Evolutionary conservation across 345 rosid species (phyloP).

Genomic region (Lumnitzera littorea): DNA sequence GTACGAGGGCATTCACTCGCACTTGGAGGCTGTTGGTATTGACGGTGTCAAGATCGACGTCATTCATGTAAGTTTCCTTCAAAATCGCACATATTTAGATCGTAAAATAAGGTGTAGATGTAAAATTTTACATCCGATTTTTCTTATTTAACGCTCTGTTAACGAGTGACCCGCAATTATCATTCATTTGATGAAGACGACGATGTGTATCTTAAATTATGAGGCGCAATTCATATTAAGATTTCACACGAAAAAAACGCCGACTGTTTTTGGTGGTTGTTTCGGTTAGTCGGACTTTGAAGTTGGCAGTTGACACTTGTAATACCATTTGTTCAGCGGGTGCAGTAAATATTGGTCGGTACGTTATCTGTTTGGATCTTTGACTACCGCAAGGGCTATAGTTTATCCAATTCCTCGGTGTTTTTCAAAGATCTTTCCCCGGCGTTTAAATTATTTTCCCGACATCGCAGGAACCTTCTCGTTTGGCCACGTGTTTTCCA

Average conservation of each 20-base stretch:
- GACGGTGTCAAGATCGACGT: slow-evolving; percentile 99
- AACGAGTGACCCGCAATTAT: too few relatives aligned
- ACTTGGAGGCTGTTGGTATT: slow-evolving; percentile 55
- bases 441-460: too few relatives aligned
- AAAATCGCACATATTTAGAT: too few relatives aligned
- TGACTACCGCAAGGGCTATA: too few relatives aligned
- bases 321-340: neutral
- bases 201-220: neutral
- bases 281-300: slow-evolving; percentile 11
- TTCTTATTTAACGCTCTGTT: neutral
- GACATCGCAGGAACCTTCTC: too few relatives aligned
- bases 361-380: slow-evolving; percentile 8
- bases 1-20: slow-evolving; percentile 83
- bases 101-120: too few relatives aligned
- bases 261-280: slow-evolving; percentile 1
- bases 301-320: neutral
- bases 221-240: neutral
- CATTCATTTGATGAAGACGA: too few relatives aligned
- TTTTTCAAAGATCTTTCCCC: too few relatives aligned
- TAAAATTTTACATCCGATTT: neutral
- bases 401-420: too few relatives aligned
- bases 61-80: slow-evolving; percentile 63
- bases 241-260: neutral
- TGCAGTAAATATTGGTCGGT: slow-evolving; percentile 22
- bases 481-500: too few relatives aligned